A percentile compares a stretch with the other conserved stretches of the same genome.
These are phyloP conservation scores for Casuarina equisetifolia DNA, from an alignment of 306 rosid genomes.

Conservation along the genomic window DNA sequence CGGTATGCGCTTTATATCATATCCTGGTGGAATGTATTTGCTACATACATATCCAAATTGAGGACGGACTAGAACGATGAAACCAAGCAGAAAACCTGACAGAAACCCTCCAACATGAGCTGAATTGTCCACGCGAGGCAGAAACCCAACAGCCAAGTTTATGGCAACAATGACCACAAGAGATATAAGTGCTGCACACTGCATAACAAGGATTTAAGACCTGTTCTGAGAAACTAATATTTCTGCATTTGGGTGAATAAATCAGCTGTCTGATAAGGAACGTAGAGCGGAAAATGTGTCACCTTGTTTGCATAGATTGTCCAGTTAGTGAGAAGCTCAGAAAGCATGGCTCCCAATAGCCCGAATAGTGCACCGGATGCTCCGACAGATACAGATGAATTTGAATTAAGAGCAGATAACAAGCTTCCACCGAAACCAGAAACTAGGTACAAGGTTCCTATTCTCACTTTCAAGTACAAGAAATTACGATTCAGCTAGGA, in stretches of 20 bases:
- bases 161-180: slow-evolving; percentile 52
- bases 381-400: slow-evolving; percentile 61
- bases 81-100: slow-evolving; percentile 75
- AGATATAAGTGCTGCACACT: slow-evolving; percentile 66
- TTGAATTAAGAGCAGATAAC: slow-evolving; percentile 38
- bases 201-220: slow-evolving; percentile 31
- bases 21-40: slow-evolving; percentile 63
- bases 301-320: slow-evolving; percentile 78
- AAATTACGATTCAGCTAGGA: background rate
- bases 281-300: background rate
- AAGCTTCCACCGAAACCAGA: slow-evolving; percentile 87
- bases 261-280: no score
- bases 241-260: no score
- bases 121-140: slow-evolving; percentile 82
- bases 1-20: slow-evolving; percentile 44
- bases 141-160: slow-evolving; percentile 80
- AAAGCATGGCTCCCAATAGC: slow-evolving; percentile 84
- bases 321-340: slow-evolving; percentile 96
- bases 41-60: slow-evolving; percentile 70
- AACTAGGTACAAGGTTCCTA: slow-evolving; percentile 60
- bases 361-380: slow-evolving; percentile 98
- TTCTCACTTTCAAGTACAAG: slow-evolving; percentile 61
- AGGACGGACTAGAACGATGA: slow-evolving; percentile 70
- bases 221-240: background rate
- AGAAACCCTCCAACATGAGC: slow-evolving; percentile 94